Evolutionary conservation across 345 rosid genomes (phyloP).

Genomic region (Streptanthus diversifolius): DNA sequence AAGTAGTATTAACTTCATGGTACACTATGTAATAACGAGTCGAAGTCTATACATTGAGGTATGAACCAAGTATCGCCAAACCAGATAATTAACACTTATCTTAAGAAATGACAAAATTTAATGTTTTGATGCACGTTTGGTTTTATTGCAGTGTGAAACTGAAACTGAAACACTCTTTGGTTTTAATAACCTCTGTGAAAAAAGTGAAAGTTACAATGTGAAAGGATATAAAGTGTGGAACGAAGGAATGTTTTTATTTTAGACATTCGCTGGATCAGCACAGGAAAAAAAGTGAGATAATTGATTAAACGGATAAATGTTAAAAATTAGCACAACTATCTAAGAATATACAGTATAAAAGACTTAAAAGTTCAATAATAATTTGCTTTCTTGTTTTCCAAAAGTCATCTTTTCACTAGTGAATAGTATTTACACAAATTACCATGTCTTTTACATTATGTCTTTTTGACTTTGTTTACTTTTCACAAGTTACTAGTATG

Average conservation of each 20-base stretch:
- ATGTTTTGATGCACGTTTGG: constrained; percentile 9
- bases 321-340: background rate
- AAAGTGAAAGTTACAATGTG: background rate
- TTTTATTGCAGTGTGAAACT: background rate
- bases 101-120: background rate
- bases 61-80: background rate
- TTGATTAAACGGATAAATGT: background rate
- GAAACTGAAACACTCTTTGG: background rate
- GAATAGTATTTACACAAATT: constrained; percentile 26
- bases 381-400: background rate
- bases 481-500: constrained; percentile 19
- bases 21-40: background rate
- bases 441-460: constrained; percentile 13
- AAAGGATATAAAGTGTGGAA: background rate
- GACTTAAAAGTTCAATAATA: background rate
- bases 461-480: constrained; percentile 10
- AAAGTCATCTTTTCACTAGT: constrained; percentile 28
- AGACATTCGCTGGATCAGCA: constrained; percentile 17
- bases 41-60: background rate
- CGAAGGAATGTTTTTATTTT: constrained; percentile 25
- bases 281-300: background rate
- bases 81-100: background rate
- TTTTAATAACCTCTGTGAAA: background rate
- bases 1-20: background rate
- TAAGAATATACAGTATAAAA: background rate